Evolutionary conservation across 2,329 filamentous ascomycete species (phyloP), one percentile per base, ranked within the genome.

Genomic region (Cryphonectria naterciae): DNA sequence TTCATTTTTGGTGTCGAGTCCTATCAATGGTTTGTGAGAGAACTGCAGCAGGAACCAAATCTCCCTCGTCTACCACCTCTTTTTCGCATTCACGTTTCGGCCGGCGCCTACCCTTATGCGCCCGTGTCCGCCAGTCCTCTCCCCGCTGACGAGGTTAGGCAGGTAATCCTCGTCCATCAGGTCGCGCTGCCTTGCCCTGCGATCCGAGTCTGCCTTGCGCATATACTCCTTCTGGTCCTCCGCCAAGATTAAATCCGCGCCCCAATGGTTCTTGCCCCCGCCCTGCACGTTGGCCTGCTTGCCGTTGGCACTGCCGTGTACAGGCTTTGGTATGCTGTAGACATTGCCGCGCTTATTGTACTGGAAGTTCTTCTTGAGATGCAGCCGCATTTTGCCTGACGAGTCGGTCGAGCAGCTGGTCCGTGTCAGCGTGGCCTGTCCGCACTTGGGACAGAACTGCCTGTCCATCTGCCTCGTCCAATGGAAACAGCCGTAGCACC

Each of bases 221-320:
- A 88, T 80, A 80, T 93, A 98, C 84, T 99, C 96, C 84, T 97
- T 98, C 85, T 99, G 96, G 79, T 99, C 96, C 82, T 98, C 95
- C 0, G 94, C 90, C 13, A 99, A 83, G 68, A 99, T 93, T 74
- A 99, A 83, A 49, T 91, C 90, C 56, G 88, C 87, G 13, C 95
- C 95, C 93, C 96, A 98, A 22, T 94, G 94, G 58, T 91, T 89
- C 82, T 97, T 92, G 1, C 95, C 95, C 58, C 94, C 94, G 1
- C 89, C 90, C 60, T 84, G 76, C 7, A 81, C 85, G 11, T 82
- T 87, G 83, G 88, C 80, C 82, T 84, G 86, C 80, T 94, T 94
- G 63, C 94, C 94, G 80, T 90, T 97, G 8, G 95, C 83, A 19
- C 88, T 91, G 2, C 96, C 96, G 72, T 93, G 89, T 17, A 92